These are phyloP conservation scores for Pseudogymnoascus sp. DNA, from an alignment of 2,329 filamentous ascomycete species.

Conservation along the genomic window DNA sequence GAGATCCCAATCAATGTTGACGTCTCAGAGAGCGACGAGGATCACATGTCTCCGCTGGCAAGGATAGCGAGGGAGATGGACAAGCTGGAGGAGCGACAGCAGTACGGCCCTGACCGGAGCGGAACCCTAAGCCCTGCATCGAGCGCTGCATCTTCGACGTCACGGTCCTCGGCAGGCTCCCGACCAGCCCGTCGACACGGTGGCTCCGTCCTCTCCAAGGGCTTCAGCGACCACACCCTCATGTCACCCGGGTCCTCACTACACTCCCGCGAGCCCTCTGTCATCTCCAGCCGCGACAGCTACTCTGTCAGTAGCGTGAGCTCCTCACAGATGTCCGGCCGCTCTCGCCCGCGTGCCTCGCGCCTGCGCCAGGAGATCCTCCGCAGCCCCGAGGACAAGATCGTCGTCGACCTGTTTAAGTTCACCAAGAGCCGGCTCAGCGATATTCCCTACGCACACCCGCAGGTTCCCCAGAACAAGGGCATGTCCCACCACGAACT, in stretches of 20 bases:
- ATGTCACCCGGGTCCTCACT: slow-evolving; percentile 60
- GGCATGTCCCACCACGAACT: slow-evolving; percentile 70
- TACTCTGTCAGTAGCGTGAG: slow-evolving; percentile 49
- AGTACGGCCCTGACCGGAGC: slow-evolving; percentile 21
- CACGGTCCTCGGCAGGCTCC: slow-evolving; percentile 48
- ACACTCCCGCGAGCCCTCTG: slow-evolving; percentile 27
- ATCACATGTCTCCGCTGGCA: slow-evolving; percentile 67
- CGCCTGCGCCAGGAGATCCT: slow-evolving; percentile 73
- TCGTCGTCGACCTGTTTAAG: slow-evolving; percentile 74
- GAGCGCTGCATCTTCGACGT: slow-evolving; percentile 34
- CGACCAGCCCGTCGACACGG: slow-evolving; percentile 43
- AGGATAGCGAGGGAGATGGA: slow-evolving; percentile 67
- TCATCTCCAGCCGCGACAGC: slow-evolving; percentile 38
- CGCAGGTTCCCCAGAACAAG: slow-evolving; percentile 48
- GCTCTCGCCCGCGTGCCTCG: slow-evolving; percentile 48
- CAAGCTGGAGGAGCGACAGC: slow-evolving; percentile 21
- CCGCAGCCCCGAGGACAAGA: slow-evolving; percentile 67
- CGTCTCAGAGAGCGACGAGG: slow-evolving; percentile 69
- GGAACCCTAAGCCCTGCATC: slow-evolving; percentile 29
- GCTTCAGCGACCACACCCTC: slow-evolving; percentile 56
- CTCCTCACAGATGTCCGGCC: slow-evolving; percentile 35
- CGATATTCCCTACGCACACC: slow-evolving; percentile 74
- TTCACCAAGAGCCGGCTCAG: slow-evolving; percentile 73
- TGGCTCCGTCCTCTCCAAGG: slow-evolving; percentile 45
- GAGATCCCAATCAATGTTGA: slow-evolving; percentile 50